phyloP scores from a whole-genome alignment of 331 rosid species.

The Dryas integrifolia region DNA sequence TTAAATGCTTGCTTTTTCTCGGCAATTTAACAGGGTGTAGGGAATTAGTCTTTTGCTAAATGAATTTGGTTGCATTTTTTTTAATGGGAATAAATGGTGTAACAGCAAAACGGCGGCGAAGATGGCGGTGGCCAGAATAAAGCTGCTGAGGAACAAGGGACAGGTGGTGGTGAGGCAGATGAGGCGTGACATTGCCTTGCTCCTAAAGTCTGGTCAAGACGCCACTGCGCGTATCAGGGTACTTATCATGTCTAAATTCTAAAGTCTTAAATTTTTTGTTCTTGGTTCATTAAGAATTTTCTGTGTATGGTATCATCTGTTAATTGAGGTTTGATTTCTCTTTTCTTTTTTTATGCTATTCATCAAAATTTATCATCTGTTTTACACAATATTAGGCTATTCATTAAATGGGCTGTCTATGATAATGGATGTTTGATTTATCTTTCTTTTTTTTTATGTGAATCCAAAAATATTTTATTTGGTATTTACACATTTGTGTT shows the following conservation, averaged over 20 bases:
- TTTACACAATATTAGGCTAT: not conserved
- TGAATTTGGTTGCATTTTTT: not conserved
- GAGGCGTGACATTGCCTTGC: slow-evolving; percentile 95
- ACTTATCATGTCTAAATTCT: slow-evolving; percentile 7
- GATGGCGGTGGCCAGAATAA: slow-evolving; percentile 98
- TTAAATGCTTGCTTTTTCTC: not conserved
- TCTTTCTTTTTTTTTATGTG: not conserved
- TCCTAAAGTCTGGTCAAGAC: slow-evolving; percentile 91
- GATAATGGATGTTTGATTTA: not conserved
- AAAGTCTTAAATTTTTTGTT: not conserved
- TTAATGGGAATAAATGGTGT: not conserved
- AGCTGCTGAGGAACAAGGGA: slow-evolving; percentile 90
- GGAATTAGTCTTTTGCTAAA: not conserved
- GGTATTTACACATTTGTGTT: too few species aligned
- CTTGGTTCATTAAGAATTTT: not conserved
- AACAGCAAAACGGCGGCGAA: slow-evolving; percentile 94
- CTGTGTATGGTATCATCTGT: too few species aligned
- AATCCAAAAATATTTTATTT: not conserved
- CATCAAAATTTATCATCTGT: not conserved
- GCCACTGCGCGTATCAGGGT: slow-evolving; percentile 97
- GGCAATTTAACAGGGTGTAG: not conserved
- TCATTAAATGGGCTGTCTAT: not conserved
- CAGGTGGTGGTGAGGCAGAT: slow-evolving; percentile 89
- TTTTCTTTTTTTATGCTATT: not conserved
- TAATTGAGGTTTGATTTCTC: not conserved